phyloP scores from a whole-genome alignment of 352 stramenopile species.

The Phytophthora niederhauseri region DNA sequence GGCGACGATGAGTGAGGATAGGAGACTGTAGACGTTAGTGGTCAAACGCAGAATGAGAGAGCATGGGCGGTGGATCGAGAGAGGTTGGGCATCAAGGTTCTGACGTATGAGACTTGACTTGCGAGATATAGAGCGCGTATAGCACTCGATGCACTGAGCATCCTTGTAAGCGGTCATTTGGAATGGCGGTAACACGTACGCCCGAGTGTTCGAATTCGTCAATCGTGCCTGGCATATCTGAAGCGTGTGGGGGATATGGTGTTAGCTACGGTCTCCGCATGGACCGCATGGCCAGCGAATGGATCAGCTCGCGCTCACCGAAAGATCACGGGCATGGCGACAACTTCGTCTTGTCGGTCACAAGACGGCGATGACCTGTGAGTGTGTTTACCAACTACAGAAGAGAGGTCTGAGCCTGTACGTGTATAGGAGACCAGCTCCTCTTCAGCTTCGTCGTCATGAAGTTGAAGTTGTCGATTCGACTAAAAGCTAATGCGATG shows the following conservation, averaged over 20 bases:
- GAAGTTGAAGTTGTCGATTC: background rate
- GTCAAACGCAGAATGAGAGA: conserved; percentile 23
- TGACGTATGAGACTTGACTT: conserved; percentile 7
- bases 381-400: background rate
- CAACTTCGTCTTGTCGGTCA: background rate
- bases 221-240: conserved; percentile 1
- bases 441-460: background rate
- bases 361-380: background rate
- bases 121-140: conserved; percentile 5
- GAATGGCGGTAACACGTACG: background rate
- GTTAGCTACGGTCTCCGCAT: background rate
- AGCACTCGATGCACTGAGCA: conserved; percentile 1
- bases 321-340: conserved; percentile 3
- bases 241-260: background rate
- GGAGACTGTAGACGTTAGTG: background rate
- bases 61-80: conserved; percentile 2
- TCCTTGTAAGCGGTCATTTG: conserved; percentile 3
- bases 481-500: background rate
- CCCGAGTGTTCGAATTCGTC: conserved; percentile 10
- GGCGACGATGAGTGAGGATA: background rate
- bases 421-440: background rate
- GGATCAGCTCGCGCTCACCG: conserved; percentile 5
- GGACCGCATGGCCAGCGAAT: conserved; percentile 1
- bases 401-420: background rate
- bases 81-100: background rate